Evolutionary conservation across 352 stramenopile species (phyloP).

Genomic region (Phytophthora vignae): DNA sequence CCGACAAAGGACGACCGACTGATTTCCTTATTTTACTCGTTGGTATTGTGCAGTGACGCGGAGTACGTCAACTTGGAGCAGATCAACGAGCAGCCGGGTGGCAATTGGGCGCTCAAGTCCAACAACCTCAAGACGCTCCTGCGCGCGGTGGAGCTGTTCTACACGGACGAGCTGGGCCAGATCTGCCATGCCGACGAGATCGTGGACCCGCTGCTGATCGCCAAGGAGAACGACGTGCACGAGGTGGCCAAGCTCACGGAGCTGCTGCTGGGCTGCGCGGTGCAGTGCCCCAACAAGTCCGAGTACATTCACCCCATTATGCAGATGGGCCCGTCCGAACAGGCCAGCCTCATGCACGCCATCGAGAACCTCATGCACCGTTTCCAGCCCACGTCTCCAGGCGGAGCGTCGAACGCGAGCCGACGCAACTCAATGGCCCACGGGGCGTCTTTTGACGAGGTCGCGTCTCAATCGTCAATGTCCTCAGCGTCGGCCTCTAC

Average conservation of each 20-base stretch:
- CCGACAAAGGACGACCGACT: constrained; percentile 5
- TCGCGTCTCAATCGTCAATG: constrained; percentile 43
- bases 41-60: constrained; percentile 53
- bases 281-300: constrained; percentile 81
- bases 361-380: constrained; percentile 88
- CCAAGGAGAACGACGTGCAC: constrained; percentile 71
- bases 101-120: constrained; percentile 81
- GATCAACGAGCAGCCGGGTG: constrained; percentile 63
- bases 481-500: constrained; percentile 35
- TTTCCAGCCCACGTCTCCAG: constrained; percentile 69
- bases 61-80: constrained; percentile 85
- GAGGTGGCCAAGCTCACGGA: constrained; percentile 79
- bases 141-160: constrained; percentile 81
- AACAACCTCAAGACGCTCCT: constrained; percentile 87
- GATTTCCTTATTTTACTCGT: constrained; percentile 4
- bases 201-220: constrained; percentile 73
- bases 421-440: constrained; percentile 39
- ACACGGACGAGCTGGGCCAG: constrained; percentile 83
- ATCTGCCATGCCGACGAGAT: constrained; percentile 75
- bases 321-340: constrained; percentile 78
- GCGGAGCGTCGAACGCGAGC: constrained; percentile 30
- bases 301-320: constrained; percentile 90
- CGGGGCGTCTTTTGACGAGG: constrained; percentile 65
- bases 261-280: constrained; percentile 78
- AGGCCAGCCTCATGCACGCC: constrained; percentile 85